These are phyloP conservation scores for Chrysoporthe puriensis DNA, from an alignment of 2,329 filamentous ascomycete species.

Conservation along the genomic window DNA sequence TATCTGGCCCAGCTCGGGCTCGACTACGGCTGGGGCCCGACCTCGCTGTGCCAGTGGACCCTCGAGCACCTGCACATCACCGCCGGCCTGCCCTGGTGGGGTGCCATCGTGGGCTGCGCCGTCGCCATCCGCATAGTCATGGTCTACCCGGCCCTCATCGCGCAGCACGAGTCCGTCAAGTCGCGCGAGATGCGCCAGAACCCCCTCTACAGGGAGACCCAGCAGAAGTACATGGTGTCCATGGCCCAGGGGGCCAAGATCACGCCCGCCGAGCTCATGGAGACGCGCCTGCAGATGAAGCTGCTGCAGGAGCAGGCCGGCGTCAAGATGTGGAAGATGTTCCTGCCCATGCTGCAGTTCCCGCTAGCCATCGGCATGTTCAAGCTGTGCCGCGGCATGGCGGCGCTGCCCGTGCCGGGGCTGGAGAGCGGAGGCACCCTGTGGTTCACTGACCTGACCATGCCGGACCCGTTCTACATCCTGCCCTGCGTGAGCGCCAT, in stretches of 20 bases:
- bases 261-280: slow-evolving; percentile 52
- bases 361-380: slow-evolving; percentile 83
- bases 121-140: slow-evolving; percentile 66
- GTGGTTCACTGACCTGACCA: slow-evolving; percentile 81
- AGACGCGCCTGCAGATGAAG: slow-evolving; percentile 51
- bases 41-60: slow-evolving; percentile 71
- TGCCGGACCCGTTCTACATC: slow-evolving; percentile 76
- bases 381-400: slow-evolving; percentile 75
- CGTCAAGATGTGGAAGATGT: slow-evolving; percentile 52
- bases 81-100: slow-evolving; percentile 80
- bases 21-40: slow-evolving; percentile 84
- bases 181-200: slow-evolving; percentile 60
- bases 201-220: slow-evolving; percentile 56
- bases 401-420: slow-evolving; percentile 77
- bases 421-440: slow-evolving; percentile 70
- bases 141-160: slow-evolving; percentile 66
- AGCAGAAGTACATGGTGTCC: slow-evolving; percentile 55
- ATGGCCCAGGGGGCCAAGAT: slow-evolving; percentile 37
- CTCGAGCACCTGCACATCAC: slow-evolving; percentile 85
- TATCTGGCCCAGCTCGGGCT: slow-evolving; percentile 83
- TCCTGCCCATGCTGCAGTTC: slow-evolving; percentile 60
- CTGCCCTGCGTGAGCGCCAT: slow-evolving; percentile 67
- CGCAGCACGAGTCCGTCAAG: slow-evolving; percentile 65
- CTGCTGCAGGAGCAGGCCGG: slow-evolving; percentile 58
- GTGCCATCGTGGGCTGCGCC: slow-evolving; percentile 68